Evolutionary conservation across 257 asterid genomes (phyloP), one percentile per base, ranked within the genome.

Genomic region (Buddleja alternifolia): DNA sequence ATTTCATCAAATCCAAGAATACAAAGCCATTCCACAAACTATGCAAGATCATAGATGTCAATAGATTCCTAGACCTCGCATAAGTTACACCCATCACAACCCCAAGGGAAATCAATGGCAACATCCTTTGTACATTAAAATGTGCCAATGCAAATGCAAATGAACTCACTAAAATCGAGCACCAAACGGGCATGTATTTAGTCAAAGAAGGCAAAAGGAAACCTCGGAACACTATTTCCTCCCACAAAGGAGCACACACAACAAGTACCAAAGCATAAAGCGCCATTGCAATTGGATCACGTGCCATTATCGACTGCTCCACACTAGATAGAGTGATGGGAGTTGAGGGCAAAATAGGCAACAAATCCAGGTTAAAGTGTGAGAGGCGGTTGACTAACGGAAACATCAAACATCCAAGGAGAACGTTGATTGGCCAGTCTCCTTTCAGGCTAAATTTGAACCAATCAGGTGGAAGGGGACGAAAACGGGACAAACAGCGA

Each of bases 11-110:
- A 74, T 93, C 98, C 83, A 85, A 75, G 81, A 93, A 93, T 24
- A 88, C 98, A 73, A 90, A 93, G 8, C 97, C 98, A 65, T 93
- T 93, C 98, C 98, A 93, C 44, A 90, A 72, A 48, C 97, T 93
- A 72, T 93, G 98, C 80, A 93, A 71, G 66, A 93, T 90, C 83
- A 93, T 86, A 32, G 97, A 85, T 0, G 98, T 90, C 57, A 93
- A 61, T 11, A 93, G 81, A 74, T 86, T 93, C 81, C 98, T 86
- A 25, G 98, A 90, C 81, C 98, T 83, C 12, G 93, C 71, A 71
- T 89, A 94, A 60, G 86, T 87, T 36, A 83, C 71, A 6, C 99
- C 99, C 97, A 94, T 94, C 82, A 91, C 99, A 20, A 88, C 89
- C 70, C 99, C 99, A 21, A 94, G 93, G 80, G 84, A 91, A 60